Conservation (phyloP, 2,329 filamentous ascomycete genomes). For the Talaromyces albobiverticillius region DNA sequence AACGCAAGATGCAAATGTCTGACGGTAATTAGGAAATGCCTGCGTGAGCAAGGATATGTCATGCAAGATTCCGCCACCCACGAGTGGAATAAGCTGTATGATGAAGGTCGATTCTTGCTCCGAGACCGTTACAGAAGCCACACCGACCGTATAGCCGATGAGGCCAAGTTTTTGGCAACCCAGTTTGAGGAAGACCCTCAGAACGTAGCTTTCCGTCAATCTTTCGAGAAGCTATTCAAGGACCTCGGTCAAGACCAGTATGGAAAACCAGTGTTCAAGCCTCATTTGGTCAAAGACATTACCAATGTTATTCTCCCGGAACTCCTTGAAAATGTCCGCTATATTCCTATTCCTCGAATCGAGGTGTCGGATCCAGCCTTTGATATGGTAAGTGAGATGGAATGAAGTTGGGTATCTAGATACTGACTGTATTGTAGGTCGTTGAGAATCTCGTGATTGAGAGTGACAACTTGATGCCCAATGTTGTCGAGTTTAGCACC, state of each 20-base stretch:
- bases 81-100: conserved; percentile 82
- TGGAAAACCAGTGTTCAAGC: conserved; percentile 87
- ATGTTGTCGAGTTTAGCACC: conserved; percentile 79
- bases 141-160: conserved; percentile 81
- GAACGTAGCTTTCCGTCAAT: conserved; percentile 75
- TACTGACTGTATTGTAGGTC: conserved; percentile 50
- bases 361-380: conserved; percentile 83
- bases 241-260: conserved; percentile 85
- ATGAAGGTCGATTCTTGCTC: conserved; percentile 80
- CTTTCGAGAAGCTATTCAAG: conserved; percentile 79
- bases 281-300: conserved; percentile 84
- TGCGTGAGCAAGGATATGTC: conserved; percentile 88
- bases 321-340: conserved; percentile 78
- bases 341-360: conserved; percentile 89
- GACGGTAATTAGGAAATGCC: conserved; percentile 56
- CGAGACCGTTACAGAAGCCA: conserved; percentile 84
- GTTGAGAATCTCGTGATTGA: conserved; percentile 95
- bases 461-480: conserved; percentile 94
- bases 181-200: conserved; percentile 87
- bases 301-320: conserved; percentile 81
- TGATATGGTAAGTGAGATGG: conserved; percentile 57
- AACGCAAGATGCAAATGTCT: conserved; percentile 1
- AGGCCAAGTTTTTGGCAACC: conserved; percentile 82
- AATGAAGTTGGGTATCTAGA: too few relatives aligned
- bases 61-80: conserved; percentile 74